Percentiles rank a stretch among this genome's conserved stretches.
phyloP scores from a whole-genome alignment of 371 early-diverging fungal genomes.

The Mortierella sp. region DNA sequence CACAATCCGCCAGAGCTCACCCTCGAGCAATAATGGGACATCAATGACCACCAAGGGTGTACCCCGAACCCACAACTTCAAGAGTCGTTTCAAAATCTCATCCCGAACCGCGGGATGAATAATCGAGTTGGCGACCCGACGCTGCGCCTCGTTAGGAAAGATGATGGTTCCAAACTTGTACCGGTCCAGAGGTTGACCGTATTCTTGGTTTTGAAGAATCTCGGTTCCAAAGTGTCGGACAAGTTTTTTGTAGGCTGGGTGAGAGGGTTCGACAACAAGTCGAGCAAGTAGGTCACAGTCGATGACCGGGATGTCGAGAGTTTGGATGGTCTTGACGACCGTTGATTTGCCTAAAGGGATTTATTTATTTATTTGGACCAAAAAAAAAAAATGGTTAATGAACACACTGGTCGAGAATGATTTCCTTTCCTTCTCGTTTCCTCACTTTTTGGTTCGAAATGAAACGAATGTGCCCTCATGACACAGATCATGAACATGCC shows the following conservation, averaged over 20 bases:
- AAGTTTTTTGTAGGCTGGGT: slow-evolving; percentile 75
- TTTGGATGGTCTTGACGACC: slow-evolving; percentile 71
- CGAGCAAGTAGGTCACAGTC: slow-evolving; percentile 94
- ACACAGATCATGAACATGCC: slow-evolving; percentile 59
- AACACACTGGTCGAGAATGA: neutral
- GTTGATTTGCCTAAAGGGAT: slow-evolving; percentile 79
- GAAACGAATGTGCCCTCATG: neutral
- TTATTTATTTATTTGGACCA: neutral
- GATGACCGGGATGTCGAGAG: slow-evolving; percentile 78
- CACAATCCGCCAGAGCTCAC: slow-evolving; percentile 78
- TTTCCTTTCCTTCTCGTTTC: neutral
- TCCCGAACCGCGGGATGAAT: slow-evolving; percentile 90
- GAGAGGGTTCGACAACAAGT: slow-evolving; percentile 85
- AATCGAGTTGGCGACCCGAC: slow-evolving; percentile 80
- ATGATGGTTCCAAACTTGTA: slow-evolving; percentile 83
- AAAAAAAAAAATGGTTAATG: slow-evolving; percentile 5
- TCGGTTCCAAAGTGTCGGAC: slow-evolving; percentile 80
- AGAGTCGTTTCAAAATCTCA: slow-evolving; percentile 77
- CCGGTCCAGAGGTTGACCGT: slow-evolving; percentile 69
- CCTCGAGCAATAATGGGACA: slow-evolving; percentile 92
- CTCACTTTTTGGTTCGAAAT: no score
- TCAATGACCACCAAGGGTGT: slow-evolving; percentile 84
- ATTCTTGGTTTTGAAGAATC: slow-evolving; percentile 67
- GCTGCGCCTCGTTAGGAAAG: slow-evolving; percentile 77
- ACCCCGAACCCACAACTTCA: slow-evolving; percentile 78